These are phyloP conservation scores for Monilinia fructicola DNA, from an alignment of 2,329 filamentous ascomycete genomes.

Conservation along the genomic window DNA sequence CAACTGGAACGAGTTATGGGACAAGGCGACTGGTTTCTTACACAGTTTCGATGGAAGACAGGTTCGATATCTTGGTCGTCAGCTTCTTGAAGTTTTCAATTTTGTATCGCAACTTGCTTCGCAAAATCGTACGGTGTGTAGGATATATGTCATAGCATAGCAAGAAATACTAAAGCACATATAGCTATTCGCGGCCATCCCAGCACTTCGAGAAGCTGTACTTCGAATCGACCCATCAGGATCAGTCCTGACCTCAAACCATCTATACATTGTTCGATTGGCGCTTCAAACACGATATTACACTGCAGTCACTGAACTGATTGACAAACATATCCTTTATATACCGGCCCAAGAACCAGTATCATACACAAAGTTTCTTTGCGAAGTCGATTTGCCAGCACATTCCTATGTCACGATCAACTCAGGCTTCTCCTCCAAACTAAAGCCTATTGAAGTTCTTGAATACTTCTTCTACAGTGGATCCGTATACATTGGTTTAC, in stretches of 20 bases:
- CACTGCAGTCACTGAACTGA: constrained; percentile 56
- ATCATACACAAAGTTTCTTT: constrained; percentile 44
- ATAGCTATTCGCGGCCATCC: constrained; percentile 35
- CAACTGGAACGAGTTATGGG: constrained; percentile 46
- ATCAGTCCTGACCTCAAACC: constrained; percentile 64
- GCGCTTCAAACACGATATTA: constrained; percentile 56
- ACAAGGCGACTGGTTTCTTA: constrained; percentile 45
- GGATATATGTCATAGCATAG: neutral
- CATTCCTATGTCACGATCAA: constrained; percentile 58
- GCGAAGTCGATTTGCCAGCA: constrained; percentile 49
- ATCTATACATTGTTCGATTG: constrained; percentile 57
- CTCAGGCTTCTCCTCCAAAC: constrained; percentile 55
- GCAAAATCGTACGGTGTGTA: constrained; percentile 32
- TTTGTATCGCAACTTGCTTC: constrained; percentile 36
- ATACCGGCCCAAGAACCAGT: constrained; percentile 52
- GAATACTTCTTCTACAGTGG: constrained; percentile 67
- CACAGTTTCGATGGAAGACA: constrained; percentile 52
- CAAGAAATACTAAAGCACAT: constrained; percentile 24
- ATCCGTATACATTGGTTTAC: constrained; percentile 61
- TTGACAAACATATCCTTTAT: constrained; percentile 66
- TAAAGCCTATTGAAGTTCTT: constrained; percentile 56
- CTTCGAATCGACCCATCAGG: constrained; percentile 65
- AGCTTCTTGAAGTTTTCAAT: constrained; percentile 49
- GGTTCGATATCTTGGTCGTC: constrained; percentile 52
- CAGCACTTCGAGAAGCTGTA: constrained; percentile 49